A percentile compares a stretch with the other conserved stretches of the same genome.
Evolutionary conservation across 139 green algal genomes (phyloP).

Genomic region (Micromonas commoda): DNA sequence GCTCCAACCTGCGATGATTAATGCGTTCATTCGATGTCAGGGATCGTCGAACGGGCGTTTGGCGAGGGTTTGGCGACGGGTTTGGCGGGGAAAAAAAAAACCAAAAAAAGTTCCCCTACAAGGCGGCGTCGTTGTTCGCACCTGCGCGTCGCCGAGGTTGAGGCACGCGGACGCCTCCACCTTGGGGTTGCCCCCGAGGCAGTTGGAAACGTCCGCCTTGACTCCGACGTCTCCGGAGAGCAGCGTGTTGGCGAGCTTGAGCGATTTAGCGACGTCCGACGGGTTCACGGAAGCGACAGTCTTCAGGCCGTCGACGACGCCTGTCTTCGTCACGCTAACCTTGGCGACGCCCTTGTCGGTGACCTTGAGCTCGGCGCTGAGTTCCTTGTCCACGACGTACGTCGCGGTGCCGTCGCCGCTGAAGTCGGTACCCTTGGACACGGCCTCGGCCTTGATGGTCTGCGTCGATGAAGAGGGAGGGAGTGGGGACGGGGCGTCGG

Average conservation of each 20-base stretch:
- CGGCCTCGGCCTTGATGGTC: background rate
- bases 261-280: background rate
- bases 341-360: background rate
- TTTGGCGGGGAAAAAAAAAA: too few relatives aligned
- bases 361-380: background rate
- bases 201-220: background rate
- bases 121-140: too few relatives aligned
- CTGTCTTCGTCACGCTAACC: background rate
- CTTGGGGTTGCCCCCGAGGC: background rate
- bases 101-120: too few relatives aligned
- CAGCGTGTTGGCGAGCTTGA: background rate
- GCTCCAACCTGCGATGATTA: too few relatives aligned
- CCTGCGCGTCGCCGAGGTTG: background rate
- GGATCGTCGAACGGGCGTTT: too few relatives aligned
- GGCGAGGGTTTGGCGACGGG: too few relatives aligned
- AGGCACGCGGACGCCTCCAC: background rate
- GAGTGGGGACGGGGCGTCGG: too few relatives aligned
- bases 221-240: background rate
- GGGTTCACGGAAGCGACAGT: background rate
- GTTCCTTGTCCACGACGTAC: too few relatives aligned
- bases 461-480: too few relatives aligned
- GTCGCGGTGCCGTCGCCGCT: background rate
- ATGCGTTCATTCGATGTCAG: too few relatives aligned
- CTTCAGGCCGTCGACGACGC: background rate
- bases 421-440: background rate